Percentiles rank a stretch among this genome's conserved stretches.
Conservation (phyloP, 352 stramenopile species). For the Globisporangium uncinulatum region DNA sequence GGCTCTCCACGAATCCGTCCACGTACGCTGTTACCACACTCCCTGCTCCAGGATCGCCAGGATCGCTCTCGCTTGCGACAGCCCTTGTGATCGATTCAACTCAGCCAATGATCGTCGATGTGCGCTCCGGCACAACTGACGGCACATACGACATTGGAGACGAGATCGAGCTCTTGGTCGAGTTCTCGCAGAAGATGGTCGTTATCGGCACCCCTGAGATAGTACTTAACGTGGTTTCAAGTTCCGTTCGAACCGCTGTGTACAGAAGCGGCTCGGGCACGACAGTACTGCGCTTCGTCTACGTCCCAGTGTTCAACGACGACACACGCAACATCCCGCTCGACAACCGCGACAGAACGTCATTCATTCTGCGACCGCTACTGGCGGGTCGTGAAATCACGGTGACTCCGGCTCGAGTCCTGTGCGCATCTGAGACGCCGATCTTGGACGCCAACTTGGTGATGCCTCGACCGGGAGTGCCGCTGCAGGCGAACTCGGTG, state of each 20-base stretch:
- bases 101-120: slow-evolving; percentile 32
- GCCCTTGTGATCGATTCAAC: slow-evolving; percentile 44
- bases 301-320: slow-evolving; percentile 35
- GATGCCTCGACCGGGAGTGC: slow-evolving; percentile 36
- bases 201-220: slow-evolving; percentile 37
- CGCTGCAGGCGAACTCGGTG: slow-evolving; percentile 40
- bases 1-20: slow-evolving; percentile 33
- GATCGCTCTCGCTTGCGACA: slow-evolving; percentile 38
- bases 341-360: slow-evolving; percentile 29
- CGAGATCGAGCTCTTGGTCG: slow-evolving; percentile 37
- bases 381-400: slow-evolving; percentile 20
- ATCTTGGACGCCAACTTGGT: slow-evolving; percentile 31
- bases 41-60: slow-evolving; percentile 34
- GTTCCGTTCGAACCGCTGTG: slow-evolving; percentile 28
- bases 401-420: slow-evolving; percentile 27
- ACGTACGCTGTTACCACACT: slow-evolving; percentile 36
- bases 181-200: slow-evolving; percentile 49
- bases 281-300: slow-evolving; percentile 41
- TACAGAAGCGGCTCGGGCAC: slow-evolving; percentile 50
- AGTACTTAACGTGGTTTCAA: slow-evolving; percentile 40
- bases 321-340: slow-evolving; percentile 35
- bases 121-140: slow-evolving; percentile 30
- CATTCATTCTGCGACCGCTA: slow-evolving; percentile 41
- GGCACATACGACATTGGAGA: slow-evolving; percentile 67
- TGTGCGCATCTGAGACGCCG: slow-evolving; percentile 30